Conservation (phyloP, 176 grass and related monocot species). For the Coix lacrymajobi region DNA sequence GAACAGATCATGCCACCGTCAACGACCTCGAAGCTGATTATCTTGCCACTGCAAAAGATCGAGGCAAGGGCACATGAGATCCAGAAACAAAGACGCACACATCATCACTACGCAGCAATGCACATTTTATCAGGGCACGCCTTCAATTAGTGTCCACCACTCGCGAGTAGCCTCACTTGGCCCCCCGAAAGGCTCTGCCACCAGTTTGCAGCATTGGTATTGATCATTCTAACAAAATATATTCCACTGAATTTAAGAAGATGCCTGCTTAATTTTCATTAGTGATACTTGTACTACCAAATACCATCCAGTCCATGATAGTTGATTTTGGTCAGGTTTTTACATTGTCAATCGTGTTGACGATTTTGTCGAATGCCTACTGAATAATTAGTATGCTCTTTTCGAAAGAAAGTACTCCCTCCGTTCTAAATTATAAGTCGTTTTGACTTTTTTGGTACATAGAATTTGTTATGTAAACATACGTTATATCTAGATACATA, state of each 20-base stretch:
- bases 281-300: neutral
- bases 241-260: neutral
- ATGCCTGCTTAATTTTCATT: neutral
- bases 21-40: conserved; percentile 74
- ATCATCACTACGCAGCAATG: neutral
- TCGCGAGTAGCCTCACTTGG: neutral
- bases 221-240: neutral
- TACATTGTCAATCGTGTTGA: neutral
- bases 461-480: no score
- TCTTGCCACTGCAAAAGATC: conserved; percentile 47
- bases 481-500: no score
- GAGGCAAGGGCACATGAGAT: neutral
- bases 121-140: neutral
- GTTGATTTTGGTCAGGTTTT: neutral
- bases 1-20: conserved; percentile 94
- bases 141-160: neutral
- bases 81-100: neutral
- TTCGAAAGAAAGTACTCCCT: no score
- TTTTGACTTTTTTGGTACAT: no score
- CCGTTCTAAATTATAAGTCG: no score
- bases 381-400: neutral
- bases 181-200: neutral
- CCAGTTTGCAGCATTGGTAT: neutral
- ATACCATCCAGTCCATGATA: neutral
- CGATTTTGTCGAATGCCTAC: neutral